Evolutionary conservation across 2,329 filamentous ascomycete species (phyloP).

Genomic region (Colletotrichum noveboracense): DNA sequence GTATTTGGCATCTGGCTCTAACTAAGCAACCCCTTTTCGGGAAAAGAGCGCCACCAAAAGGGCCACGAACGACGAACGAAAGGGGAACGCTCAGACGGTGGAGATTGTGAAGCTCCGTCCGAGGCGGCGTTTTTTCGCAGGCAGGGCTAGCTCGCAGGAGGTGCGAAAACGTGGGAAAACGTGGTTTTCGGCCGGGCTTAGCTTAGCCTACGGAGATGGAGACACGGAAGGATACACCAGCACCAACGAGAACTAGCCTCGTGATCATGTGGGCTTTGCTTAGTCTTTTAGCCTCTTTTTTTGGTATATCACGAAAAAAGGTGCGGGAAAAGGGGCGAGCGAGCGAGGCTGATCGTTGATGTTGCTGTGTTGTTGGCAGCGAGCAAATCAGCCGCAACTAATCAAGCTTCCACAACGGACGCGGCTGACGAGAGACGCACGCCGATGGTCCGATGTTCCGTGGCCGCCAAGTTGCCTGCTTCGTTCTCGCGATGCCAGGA

Average conservation of each 20-base stretch:
- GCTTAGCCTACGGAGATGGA: not conserved
- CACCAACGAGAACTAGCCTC: not conserved
- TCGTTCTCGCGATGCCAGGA: not conserved
- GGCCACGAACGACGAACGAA: not conserved
- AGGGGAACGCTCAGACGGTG: slow-evolving; percentile 12
- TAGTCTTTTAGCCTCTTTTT: not conserved
- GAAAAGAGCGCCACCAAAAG: not conserved
- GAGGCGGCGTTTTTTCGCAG: not conserved
- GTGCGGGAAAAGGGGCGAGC: not conserved
- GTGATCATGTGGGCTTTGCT: not conserved
- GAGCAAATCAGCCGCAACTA: not conserved
- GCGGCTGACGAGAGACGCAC: not conserved
- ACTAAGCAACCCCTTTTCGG: not conserved
- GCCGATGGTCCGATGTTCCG: not conserved
- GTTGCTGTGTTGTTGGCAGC: not conserved
- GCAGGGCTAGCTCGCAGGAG: not conserved
- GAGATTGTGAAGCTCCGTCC: slow-evolving; percentile 13
- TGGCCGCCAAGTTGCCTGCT: not conserved
- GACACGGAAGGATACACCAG: not conserved
- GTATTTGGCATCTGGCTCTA: not conserved
- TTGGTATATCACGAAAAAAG: not conserved
- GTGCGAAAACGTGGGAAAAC: not conserved
- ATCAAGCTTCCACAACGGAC: not conserved
- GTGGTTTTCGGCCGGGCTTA: not conserved
- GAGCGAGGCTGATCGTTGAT: not conserved